Percentiles rank a stretch among this genome's conserved stretches.
Conservation (phyloP, 768 basidiomycete genomes). For the Suillus subaureus region DNA sequence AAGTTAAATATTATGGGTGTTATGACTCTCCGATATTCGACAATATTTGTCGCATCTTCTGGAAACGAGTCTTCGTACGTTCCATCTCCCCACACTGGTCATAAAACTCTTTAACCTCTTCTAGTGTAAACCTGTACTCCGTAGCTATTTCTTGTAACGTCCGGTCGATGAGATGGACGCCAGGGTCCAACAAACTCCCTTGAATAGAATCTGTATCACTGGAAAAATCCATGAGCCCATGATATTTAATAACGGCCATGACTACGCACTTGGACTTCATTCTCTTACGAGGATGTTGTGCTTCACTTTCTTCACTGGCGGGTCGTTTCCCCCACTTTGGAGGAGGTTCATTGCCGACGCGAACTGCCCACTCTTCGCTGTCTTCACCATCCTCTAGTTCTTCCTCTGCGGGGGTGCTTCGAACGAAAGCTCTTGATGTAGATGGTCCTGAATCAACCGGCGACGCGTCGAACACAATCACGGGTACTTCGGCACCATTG, state of each 20-base stretch:
- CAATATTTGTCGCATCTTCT: conserved; percentile 59
- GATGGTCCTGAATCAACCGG: conserved; percentile 31
- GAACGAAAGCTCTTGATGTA: conserved; percentile 23
- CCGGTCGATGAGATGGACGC: conserved; percentile 67
- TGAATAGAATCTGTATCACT: conserved; percentile 3
- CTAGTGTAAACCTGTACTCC: conserved; percentile 69
- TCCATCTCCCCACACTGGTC: conserved; percentile 73
- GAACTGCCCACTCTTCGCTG: conserved; percentile 67
- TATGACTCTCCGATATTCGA: conserved; percentile 29
- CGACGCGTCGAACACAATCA: conserved; percentile 28
- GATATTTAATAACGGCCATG: not conserved
- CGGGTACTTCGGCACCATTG: conserved; percentile 17
- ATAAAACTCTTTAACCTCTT: conserved; percentile 80
- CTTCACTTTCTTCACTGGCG: conserved; percentile 39
- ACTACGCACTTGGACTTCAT: conserved; percentile 42
- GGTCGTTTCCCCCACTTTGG: conserved; percentile 73
- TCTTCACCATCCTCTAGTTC: conserved; percentile 65
- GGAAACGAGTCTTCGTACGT: conserved; percentile 64
- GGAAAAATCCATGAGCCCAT: not conserved
- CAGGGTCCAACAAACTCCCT: not conserved
- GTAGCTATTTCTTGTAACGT: conserved; percentile 65
- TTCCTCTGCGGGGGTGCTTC: conserved; percentile 57
- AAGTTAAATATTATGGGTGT: not conserved
- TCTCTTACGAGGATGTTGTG: conserved; percentile 43
- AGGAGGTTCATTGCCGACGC: conserved; percentile 61